A percentile compares a stretch with the other conserved stretches of the same genome.
Conservation (phyloP, 495 filamentous ascomycete species). For the Chaetomium tenue region DNA sequence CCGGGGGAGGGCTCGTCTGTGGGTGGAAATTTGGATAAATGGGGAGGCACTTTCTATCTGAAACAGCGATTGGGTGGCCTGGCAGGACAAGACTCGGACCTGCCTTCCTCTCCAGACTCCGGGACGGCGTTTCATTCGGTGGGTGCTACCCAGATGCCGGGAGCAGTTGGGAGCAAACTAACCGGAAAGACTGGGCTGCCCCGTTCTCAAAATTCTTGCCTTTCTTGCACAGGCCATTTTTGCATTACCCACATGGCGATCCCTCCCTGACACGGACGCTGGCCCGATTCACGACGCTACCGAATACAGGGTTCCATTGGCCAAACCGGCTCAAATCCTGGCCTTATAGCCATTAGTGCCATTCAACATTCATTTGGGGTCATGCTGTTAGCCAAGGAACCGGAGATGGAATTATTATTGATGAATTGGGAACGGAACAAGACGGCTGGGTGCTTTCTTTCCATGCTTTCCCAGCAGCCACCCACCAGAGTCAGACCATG, state of each 20-base stretch:
- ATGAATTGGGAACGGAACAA: constrained; percentile 15
- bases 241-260: neutral
- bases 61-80: constrained; percentile 19
- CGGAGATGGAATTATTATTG: neutral
- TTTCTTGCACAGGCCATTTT: neutral
- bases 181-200: neutral
- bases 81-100: constrained; percentile 1
- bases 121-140: constrained; percentile 19
- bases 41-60: constrained; percentile 11
- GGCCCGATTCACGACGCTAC: neutral
- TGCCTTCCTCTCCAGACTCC: neutral
- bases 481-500: neutral
- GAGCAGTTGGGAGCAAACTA: neutral
- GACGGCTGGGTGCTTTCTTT: neutral
- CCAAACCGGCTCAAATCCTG: constrained; percentile 7
- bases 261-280: constrained; percentile 1
- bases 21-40: constrained; percentile 25
- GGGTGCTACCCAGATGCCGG: neutral
- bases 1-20: neutral
- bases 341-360: too few species aligned
- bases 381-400: neutral
- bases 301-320: constrained; percentile 4
- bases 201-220: neutral
- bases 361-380: neutral
- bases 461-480: neutral